A percentile compares a stretch with the other conserved stretches of the same genome.
Evolutionary conservation across 148 eudicot genomes (phyloP).

Genomic region (Suaeda aralocaspica): DNA sequence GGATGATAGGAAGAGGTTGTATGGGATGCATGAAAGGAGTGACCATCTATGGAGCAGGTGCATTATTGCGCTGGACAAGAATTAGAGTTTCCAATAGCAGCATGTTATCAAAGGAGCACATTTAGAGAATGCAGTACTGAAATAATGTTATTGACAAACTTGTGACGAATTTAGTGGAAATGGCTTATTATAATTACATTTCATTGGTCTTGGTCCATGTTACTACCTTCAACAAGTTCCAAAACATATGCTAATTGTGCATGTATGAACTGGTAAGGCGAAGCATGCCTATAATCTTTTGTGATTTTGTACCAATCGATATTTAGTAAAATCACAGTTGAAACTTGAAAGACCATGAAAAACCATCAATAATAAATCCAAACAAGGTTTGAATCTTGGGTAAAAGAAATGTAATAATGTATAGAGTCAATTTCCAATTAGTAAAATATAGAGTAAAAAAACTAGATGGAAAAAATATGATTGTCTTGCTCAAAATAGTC

Average conservation of each 20-base stretch:
- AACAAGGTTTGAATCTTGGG: too few relatives aligned
- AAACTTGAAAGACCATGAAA: too few relatives aligned
- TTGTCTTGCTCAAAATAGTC: too few relatives aligned
- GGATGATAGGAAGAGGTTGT: not conserved
- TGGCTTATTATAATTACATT: not conserved
- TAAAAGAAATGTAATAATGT: too few relatives aligned
- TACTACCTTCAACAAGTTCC: not conserved
- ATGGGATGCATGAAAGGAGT: conserved; percentile 4
- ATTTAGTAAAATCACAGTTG: too few relatives aligned
- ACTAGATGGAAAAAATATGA: too few relatives aligned
- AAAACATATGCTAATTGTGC: not conserved
- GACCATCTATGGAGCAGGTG: conserved; percentile 20
- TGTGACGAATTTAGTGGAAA: not conserved
- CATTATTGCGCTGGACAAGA: not conserved
- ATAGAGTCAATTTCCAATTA: too few relatives aligned
- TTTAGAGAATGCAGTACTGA: not conserved
- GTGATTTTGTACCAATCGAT: not conserved
- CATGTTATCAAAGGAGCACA: not conserved
- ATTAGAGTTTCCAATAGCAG: not conserved
- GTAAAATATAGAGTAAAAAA: too few relatives aligned
- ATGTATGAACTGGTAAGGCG: not conserved
- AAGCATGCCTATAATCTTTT: not conserved
- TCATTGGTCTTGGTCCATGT: not conserved
- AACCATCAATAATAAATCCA: too few relatives aligned
- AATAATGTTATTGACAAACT: not conserved